These are phyloP conservation scores for Chlorella sp. DNA, from an alignment of 139 green algal species.

Conservation along the genomic window DNA sequence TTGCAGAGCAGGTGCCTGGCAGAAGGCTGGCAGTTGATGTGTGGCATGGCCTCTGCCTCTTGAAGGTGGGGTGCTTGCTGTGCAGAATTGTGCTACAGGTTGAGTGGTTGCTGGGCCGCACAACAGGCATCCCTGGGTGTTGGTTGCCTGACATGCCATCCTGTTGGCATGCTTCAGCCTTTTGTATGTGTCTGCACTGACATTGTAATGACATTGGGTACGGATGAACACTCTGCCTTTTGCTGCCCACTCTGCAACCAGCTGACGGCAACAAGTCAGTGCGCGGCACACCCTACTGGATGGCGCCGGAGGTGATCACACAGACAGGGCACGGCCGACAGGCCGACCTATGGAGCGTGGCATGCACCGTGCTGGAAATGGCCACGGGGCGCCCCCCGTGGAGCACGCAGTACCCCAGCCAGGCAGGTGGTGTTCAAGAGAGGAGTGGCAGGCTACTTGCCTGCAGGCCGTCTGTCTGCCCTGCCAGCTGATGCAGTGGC, in stretches of 20 bases:
- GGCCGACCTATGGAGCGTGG: conserved; percentile 97
- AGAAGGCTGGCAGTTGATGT: too few relatives aligned
- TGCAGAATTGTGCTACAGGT: too few relatives aligned
- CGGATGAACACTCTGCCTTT: neutral
- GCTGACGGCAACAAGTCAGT: conserved; percentile 86
- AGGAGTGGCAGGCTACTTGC: neutral
- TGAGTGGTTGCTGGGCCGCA: neutral
- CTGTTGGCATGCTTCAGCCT: neutral
- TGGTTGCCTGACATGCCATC: neutral
- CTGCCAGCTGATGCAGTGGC: too few relatives aligned
- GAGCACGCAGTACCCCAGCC: conserved; percentile 63
- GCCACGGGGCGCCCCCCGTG: conserved; percentile 90
- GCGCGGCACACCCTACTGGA: conserved; percentile 98
- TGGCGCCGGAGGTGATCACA: conserved; percentile 99
- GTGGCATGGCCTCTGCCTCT: too few relatives aligned
- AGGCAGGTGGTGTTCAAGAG: conserved; percentile 10
- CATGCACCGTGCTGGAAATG: conserved; percentile 98
- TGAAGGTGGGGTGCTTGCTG: too few relatives aligned
- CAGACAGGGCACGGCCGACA: conserved; percentile 76
- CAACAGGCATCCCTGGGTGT: neutral
- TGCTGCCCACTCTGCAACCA: neutral
- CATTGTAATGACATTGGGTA: too few relatives aligned
- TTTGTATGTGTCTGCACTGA: neutral
- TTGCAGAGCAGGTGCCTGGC: too few relatives aligned
- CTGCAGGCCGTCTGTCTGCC: neutral